Evolutionary conservation across 2,329 filamentous ascomycete species (phyloP), one percentile per base, ranked within the genome.

Genomic region (Cryphonectria parasitica): DNA sequence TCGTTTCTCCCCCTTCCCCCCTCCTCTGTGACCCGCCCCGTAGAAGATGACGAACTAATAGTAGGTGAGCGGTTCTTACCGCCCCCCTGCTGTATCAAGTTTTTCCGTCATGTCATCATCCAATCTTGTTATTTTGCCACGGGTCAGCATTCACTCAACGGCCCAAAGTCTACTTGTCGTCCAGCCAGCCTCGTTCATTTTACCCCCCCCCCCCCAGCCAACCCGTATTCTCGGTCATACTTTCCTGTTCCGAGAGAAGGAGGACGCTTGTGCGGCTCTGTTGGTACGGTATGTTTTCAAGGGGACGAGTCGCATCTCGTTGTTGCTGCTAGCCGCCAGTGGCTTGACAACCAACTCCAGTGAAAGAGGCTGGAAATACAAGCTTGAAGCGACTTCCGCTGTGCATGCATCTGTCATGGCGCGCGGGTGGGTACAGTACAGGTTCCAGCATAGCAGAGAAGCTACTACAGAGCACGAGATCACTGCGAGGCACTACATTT

Each of bases 201-300:
- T n/a, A 3, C 19, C 8, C 36, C 36, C 36, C 19, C 11, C 15
- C n/a, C 11, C 31, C 61, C 61, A 41, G 25, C 34, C n/a, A 49
- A 49, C 45, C 61, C 61, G 41, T 64, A 43, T 64, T 36, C 41
- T 41, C 63, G 63, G 63, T 11, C 41, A 36, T 49, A 41, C 25
- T 64, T 22, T 28, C 63, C 22, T 39, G 25, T 63, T 28, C 10
- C 13, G 41, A 43, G 41, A 43, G 43, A 45, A 8, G 22, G 22
- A n/a, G 45, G 22, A n/a, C 7, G 61, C 31, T 10, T 39, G 7
- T 64, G 41, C 61, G n/a, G n/a, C n/a, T 28, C 36, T 43, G 11
- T 39, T 39, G 39, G 36, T 10, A 22, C 39, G 39, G 17, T 31
- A 31, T 15, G 3, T 19, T n/a, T n/a, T n/a, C n/a, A n/a, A 64